Base-by-base conservation (phyloP, 2,329 filamentous ascomycete genomes). In the Claviceps paspali region DNA sequence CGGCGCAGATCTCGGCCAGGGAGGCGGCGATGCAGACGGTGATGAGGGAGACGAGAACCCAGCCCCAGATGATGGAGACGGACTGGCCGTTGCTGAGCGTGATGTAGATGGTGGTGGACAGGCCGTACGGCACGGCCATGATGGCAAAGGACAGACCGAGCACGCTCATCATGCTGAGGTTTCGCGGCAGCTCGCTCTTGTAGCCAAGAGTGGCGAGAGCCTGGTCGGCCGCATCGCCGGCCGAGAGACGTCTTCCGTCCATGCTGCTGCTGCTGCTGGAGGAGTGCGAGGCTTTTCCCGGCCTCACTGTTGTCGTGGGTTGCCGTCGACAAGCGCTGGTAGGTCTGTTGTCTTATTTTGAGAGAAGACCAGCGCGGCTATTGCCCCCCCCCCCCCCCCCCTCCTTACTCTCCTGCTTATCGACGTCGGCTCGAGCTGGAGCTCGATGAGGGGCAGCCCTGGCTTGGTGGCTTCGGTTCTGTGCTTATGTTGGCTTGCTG, bases 1-100 rank as follows among this genome's bases (percentile, higher is more conserved):
- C 75, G 5, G 75, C 78, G 41, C 80, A 65, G 48, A 82, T 85
- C 54, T 85, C 80, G 42, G 79, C 79, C 29, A 85, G 65, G 12
- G 76, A 82, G 10, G 76, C 70, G 19, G 79, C 77, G 42, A 84
- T 68, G 50, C 76, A 82, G 32, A 84, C 51, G 45, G 82, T 84
- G 59, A 81, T 83, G 42, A 82, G 51, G 32, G 76, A 73, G 22
- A 75, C 71, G 14, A 73, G 64, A 23, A 59, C 38, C 57, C 79
- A 63, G 18, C 82, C 82, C 77, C 79, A 88, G 41, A 87, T 68
- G 28, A 86, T 73, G 41, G 76, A 71, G n/a, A 73, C 76, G 24
- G 77, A 70, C 2, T 82, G 81, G 36, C 82, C 82, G 38, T 74
- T 79, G n/a, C 79, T 76, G 34, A 88, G 62, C 23, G 63, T 62